Evolutionary conservation across 177 flowering plant genomes (phyloP), one percentile per base, ranked within the genome.

Genomic region (Tripterygium wilfordii): DNA sequence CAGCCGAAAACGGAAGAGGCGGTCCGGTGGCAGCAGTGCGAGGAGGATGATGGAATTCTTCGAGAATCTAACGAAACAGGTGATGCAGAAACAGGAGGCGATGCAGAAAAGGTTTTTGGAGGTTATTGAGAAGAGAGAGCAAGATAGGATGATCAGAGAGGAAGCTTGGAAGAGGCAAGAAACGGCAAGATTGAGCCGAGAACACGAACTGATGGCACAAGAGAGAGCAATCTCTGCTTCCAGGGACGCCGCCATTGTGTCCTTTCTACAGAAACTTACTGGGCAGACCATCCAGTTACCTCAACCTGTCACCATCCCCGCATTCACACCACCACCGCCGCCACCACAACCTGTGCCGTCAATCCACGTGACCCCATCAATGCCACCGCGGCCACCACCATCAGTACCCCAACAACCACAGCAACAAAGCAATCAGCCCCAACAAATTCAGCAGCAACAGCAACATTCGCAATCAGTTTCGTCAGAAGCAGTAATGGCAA

Each of bases 141-240:
- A 69, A 23, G 86, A 79, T 5, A 57, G 89, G 45, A 61, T 71
- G 72, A 54, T 66, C 1, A 65, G 86, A 42, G 89, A 82, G 49
- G 89, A 79, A 28, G 80, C 81, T 20, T 79, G 85, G 89, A 77
- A n/a, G n/a, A n/a, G n/a, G n/a, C n/a, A n/a, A n/a, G n/a, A n/a
- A n/a, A n/a, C n/a, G n/a, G n/a, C n/a, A 0, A 69, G 85, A 54
- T 36, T 79, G 10, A 39, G 30, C 25, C 60, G 70, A 0, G 85
- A 79, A 49, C 81, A 73, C 31, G 83, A 79, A 15, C 57, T 79
- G 24, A 52, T 65, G 65, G 71, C 78, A 23, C 83, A 75, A 39
- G 89, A 82, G 31, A 51, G 83, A 3, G 71, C 75, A 23, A 65
- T 69, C 21, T 65, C 85, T 13, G 78, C 83, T 16, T 62, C 85